Evolutionary conservation across 2,329 filamentous ascomycete species (phyloP).

Genomic region (Pyricularia pennisetigena): DNA sequence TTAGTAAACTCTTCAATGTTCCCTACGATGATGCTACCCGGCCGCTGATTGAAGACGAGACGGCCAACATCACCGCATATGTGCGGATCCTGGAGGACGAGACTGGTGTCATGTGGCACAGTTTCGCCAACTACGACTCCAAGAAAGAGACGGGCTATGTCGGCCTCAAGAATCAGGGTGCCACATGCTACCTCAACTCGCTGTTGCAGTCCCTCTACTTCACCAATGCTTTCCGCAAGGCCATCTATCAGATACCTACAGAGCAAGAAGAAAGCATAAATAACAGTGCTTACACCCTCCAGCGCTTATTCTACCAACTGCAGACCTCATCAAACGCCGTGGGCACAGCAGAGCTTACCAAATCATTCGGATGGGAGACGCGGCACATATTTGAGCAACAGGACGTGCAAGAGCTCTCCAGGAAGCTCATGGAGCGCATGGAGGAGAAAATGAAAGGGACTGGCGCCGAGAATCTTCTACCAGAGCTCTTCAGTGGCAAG

Average conservation of each 20-base stretch:
- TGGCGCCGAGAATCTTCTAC: conserved; percentile 76
- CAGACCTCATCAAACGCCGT: conserved; percentile 81
- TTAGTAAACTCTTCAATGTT: conserved; percentile 72
- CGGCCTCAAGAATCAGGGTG: conserved; percentile 91
- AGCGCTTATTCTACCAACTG: conserved; percentile 88
- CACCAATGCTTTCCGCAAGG: conserved; percentile 91
- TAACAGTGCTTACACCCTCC: conserved; percentile 89
- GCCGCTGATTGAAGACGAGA: conserved; percentile 68
- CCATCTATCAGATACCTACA: conserved; percentile 95
- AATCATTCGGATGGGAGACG: conserved; percentile 97
- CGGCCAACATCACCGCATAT: conserved; percentile 73
- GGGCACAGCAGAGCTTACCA: conserved; percentile 84
- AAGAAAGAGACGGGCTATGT: conserved; percentile 98
- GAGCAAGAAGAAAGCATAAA: conserved; percentile 68
- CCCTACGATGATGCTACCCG: conserved; percentile 61
- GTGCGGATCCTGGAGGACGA: conserved; percentile 77
- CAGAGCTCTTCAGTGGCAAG: conserved; percentile 91
- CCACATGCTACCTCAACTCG: conserved; percentile 82
- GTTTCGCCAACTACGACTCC: conserved; percentile 93
- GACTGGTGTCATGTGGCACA: conserved; percentile 84
- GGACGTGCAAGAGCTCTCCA: conserved; percentile 92
- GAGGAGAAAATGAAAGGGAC: conserved; percentile 99
- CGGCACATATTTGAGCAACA: conserved; percentile 98
- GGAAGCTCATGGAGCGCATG: conserved; percentile 94
- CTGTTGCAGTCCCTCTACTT: conserved; percentile 78